A percentile compares a stretch with the other conserved stretches of the same genome.
Evolutionary conservation across 1,284 basidiomycete genomes (phyloP).

Genomic region (Naganishia cerealis): DNA sequence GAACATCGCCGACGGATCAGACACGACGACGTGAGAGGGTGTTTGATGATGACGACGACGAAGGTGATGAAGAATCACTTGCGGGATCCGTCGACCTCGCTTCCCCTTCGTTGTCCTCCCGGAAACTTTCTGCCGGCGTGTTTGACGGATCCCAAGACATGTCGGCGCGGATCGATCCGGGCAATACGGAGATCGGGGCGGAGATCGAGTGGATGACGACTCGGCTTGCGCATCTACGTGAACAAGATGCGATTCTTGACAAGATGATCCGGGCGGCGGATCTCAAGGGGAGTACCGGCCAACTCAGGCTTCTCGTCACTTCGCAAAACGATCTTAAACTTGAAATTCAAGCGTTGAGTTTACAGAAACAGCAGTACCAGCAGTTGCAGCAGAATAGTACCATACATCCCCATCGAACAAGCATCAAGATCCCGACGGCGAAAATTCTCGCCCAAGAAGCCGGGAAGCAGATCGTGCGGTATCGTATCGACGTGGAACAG

Average conservation of each 20-base stretch:
- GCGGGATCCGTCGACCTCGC: slow-evolving; percentile 18
- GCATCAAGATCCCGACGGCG: slow-evolving; percentile 73
- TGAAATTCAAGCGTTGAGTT: slow-evolving; percentile 77
- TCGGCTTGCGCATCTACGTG: slow-evolving; percentile 72
- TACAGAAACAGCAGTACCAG: slow-evolving; percentile 87
- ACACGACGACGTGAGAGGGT: slow-evolving; percentile 13
- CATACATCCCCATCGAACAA: slow-evolving; percentile 74
- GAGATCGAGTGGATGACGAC: slow-evolving; percentile 71
- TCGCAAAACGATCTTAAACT: slow-evolving; percentile 77
- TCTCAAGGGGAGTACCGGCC: slow-evolving; percentile 81
- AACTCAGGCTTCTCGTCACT: slow-evolving; percentile 75
- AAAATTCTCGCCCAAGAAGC: slow-evolving; percentile 71
- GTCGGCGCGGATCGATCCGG: neutral
- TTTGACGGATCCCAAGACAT: neutral
- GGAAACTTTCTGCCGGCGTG: slow-evolving; percentile 5
- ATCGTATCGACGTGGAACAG: slow-evolving; percentile 88
- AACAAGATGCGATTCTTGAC: slow-evolving; percentile 78
- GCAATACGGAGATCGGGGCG: slow-evolving; percentile 4
- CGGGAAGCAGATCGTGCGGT: slow-evolving; percentile 84
- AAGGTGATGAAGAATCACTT: slow-evolving; percentile 17
- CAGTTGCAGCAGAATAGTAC: slow-evolving; percentile 83
- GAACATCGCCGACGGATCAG: slow-evolving; percentile 3
- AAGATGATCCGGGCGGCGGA: slow-evolving; percentile 90
- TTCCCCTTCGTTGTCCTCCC: slow-evolving; percentile 8
- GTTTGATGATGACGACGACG: slow-evolving; percentile 18